A percentile compares a stretch with the other conserved stretches of the same genome.
phyloP scores from a whole-genome alignment of 371 early-diverging fungal genomes.

The Mucor sp. region DNA sequence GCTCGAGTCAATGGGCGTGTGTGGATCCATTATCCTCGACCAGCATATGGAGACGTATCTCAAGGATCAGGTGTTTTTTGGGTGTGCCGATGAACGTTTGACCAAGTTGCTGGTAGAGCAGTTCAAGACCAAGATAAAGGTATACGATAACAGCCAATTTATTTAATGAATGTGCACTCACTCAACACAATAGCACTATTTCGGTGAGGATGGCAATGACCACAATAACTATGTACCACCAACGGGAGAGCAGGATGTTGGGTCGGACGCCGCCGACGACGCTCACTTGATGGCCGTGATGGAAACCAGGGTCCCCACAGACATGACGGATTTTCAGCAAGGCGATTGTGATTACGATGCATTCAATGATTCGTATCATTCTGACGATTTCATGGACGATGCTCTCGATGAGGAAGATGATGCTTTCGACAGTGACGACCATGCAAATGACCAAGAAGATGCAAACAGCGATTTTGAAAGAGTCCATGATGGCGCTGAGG shows the following conservation, averaged over 20 bases:
- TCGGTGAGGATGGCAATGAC: neutral
- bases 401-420: neutral
- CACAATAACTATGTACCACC: neutral
- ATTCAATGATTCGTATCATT: neutral
- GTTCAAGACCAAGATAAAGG: neutral
- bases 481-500: neutral
- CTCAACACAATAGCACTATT: neutral
- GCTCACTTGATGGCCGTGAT: neutral
- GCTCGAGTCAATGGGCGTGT: constrained; percentile 5
- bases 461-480: neutral
- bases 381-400: neutral
- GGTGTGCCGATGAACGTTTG: neutral
- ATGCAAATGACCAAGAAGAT: neutral
- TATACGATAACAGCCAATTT: neutral
- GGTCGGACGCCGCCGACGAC: neutral
- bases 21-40: constrained; percentile 24
- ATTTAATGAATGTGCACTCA: neutral
- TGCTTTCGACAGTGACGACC: neutral
- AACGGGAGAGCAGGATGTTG: no score
- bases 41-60: constrained; percentile 3
- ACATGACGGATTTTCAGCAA: neutral
- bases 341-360: neutral
- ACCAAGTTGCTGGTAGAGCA: neutral
- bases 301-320: neutral
- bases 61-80: neutral